phyloP scores from a whole-genome alignment of 179 eudicot species.

The Spinacia oleracea region DNA sequence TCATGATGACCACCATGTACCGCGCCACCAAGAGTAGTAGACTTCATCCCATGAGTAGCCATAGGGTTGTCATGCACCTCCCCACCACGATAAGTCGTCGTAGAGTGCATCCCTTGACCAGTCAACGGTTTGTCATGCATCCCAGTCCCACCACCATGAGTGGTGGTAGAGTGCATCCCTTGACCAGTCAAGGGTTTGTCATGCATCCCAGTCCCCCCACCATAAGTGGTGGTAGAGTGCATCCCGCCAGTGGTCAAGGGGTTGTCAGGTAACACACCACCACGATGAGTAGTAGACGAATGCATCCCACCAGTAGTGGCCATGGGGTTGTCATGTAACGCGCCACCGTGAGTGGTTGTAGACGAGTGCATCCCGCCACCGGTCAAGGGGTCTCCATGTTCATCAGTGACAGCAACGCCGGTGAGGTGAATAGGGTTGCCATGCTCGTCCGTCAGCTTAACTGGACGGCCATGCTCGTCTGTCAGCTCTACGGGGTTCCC shows the following conservation, averaged over 20 bases:
- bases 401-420: slow-evolving; percentile 50
- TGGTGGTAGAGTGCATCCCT: neutral
- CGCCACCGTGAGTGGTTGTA: neutral
- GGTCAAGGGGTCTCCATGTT: neutral
- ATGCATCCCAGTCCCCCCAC: too few species aligned
- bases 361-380: neutral
- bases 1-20: neutral
- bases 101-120: too few species aligned
- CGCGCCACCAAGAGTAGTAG: neutral
- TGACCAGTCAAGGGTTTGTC: too few species aligned
- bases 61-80: too few species aligned
- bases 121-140: too few species aligned
- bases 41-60: neutral
- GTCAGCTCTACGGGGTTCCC: slow-evolving; percentile 74
- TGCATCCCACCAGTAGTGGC: neutral
- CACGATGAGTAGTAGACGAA: too few species aligned
- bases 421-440: slow-evolving; percentile 71
- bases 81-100: too few species aligned
- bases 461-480: slow-evolving; percentile 67
- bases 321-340: neutral
- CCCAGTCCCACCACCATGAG: neutral
- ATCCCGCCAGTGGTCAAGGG: too few species aligned
- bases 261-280: too few species aligned
- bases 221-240: too few species aligned
- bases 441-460: slow-evolving; percentile 69